Evolutionary conservation across 73 alveolate species (phyloP), one percentile per base, ranked within the genome.

Genomic region (Paramecium primaurelia): DNA sequence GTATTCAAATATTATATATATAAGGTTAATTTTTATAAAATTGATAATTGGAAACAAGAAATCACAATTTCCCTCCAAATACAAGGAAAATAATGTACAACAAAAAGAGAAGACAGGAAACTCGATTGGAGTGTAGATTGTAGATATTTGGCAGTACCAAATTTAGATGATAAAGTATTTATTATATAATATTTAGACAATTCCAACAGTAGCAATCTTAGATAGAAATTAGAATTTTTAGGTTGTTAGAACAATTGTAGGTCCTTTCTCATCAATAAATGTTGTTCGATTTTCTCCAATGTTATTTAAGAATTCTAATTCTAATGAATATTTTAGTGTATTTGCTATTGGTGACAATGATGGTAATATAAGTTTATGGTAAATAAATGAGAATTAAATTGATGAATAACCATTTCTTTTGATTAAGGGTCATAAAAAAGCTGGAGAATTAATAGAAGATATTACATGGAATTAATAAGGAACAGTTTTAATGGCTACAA

Each of bases 261-360:
- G 94, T 26, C 94, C 94, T 26, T 89, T 89, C 64, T 89, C 94
- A 42, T 89, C 94, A 26, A 89, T 89, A 4, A 89, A 89, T 60
- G 86, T 64, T 45, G 85, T 47, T 10, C 60, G 60, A 26, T 89
- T 89, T 44, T 59, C 80, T 10, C 94, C 94, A 8, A 71, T 71
- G 68, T 30, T 89, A 25, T 71, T 47, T 47, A 44, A 49, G 30
- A 28, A 32, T 28, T 28, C 42, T 26, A 88, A 73, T 42, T 18
- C 69, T 18, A 73, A 89, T 51, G 88, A 89, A 16, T 59, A 89
- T 71, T 40, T 44, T 6, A 89, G 51, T 45, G 84, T 71, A 2
- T 71, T 89, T 89, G 94, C 94, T 3, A 77, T 89, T 18, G 94
- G 94, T 3, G 94, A 89, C 54, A 89, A 89, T 71, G 94, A 89